phyloP scores from a whole-genome alignment of 73 alveolate species.

The Paramecium primaurelia region DNA sequence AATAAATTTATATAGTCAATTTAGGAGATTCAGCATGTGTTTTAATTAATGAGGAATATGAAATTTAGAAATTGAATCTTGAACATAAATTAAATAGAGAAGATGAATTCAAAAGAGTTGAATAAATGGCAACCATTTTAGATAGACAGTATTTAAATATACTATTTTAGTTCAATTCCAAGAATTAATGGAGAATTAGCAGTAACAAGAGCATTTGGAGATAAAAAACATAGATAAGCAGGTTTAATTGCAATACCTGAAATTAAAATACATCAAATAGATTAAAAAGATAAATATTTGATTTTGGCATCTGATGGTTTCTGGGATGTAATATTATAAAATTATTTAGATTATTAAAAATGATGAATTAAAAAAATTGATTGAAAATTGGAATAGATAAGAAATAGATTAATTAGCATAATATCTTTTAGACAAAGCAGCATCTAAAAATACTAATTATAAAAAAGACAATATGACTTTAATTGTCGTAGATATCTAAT shows the following conservation, averaged over 20 bases:
- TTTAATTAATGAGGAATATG: neutral
- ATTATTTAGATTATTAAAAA: neutral
- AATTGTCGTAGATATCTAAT: neutral
- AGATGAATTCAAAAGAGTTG: constrained; percentile 29
- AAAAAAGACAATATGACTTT: constrained; percentile 33
- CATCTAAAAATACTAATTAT: constrained; percentile 1
- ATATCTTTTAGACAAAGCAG: neutral
- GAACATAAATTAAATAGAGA: constrained; percentile 31
- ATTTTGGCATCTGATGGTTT: constrained; percentile 45
- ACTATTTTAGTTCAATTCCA: neutral
- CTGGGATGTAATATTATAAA: constrained; percentile 4
- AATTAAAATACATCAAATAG: neutral
- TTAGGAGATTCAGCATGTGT: constrained; percentile 34
- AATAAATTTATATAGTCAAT: neutral
- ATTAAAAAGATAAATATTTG: neutral
- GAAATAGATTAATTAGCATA: constrained; percentile 9
- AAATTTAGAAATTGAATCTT: neutral
- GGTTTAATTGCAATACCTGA: constrained; percentile 21
- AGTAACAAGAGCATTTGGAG: constrained; percentile 45
- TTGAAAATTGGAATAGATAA: neutral
- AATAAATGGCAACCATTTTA: neutral
- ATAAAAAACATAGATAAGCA: neutral
- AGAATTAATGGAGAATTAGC: constrained; percentile 42
- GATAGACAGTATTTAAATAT: neutral
- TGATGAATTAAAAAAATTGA: neutral